Evolutionary conservation across 148 eudicot species (phyloP).

Genomic region (Vaccinium macrocarpon): DNA sequence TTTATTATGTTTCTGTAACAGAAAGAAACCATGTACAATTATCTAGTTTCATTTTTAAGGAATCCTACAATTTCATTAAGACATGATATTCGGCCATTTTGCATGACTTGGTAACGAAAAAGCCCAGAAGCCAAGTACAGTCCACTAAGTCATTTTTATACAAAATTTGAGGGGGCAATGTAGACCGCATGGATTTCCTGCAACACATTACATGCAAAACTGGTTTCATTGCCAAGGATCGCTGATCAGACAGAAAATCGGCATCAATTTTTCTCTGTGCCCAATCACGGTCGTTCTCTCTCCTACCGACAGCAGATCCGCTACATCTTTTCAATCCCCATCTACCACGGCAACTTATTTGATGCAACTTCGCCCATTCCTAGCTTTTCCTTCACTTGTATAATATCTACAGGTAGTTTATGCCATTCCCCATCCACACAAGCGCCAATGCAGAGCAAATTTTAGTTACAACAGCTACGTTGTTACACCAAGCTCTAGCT

Average conservation of each 20-base stretch:
- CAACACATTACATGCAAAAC: not conserved
- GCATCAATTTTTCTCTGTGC: not conserved
- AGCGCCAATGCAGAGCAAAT: not conserved
- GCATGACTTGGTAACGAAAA: slow-evolving; percentile 25
- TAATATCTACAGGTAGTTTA: not conserved
- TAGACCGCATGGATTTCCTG: not conserved
- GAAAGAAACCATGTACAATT: not conserved
- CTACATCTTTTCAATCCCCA: not conserved
- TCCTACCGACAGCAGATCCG: not conserved
- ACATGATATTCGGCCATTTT: slow-evolving; percentile 15
- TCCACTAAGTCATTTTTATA: not conserved
- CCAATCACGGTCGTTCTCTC: not conserved
- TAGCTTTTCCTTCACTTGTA: not conserved
- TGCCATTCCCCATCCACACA: not conserved
- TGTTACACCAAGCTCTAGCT: not conserved
- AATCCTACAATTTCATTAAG: not conserved
- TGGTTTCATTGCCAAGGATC: not conserved
- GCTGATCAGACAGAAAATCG: not conserved
- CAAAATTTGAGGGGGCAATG: slow-evolving; percentile 4
- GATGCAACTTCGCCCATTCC: slow-evolving; percentile 3
- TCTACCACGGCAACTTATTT: not conserved
- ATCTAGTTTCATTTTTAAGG: not conserved
- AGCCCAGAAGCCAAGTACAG: slow-evolving; percentile 14
- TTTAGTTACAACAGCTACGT: not conserved
- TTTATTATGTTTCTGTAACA: not conserved